These are phyloP conservation scores for Blepharisma japonicum DNA, from an alignment of 73 alveolate species.

Conservation along the genomic window DNA sequence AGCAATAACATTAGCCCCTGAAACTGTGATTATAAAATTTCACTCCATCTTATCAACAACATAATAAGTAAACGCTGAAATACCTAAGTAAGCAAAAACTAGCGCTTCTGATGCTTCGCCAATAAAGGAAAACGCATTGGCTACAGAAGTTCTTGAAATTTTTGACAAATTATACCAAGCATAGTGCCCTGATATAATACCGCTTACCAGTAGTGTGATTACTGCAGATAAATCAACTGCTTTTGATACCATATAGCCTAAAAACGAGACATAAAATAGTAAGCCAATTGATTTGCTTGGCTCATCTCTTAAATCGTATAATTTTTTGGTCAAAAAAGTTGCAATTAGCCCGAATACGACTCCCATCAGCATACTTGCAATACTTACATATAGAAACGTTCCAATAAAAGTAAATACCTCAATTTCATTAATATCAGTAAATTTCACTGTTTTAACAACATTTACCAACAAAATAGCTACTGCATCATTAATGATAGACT, in stretches of 20 bases:
- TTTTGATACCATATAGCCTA: slow-evolving; percentile 87
- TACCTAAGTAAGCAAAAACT: slow-evolving; percentile 93
- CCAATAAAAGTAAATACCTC: slow-evolving; percentile 17
- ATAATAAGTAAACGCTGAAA: slow-evolving; percentile 57
- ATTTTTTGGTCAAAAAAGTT: slow-evolving; percentile 51
- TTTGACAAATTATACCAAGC: slow-evolving; percentile 84
- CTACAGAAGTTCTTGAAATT: slow-evolving; percentile 80
- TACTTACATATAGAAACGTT: background rate
- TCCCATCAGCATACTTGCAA: slow-evolving; percentile 53
- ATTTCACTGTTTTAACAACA: slow-evolving; percentile 49
- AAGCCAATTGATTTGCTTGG: slow-evolving; percentile 85
- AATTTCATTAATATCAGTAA: slow-evolving; percentile 38
- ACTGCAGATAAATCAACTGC: slow-evolving; percentile 85
- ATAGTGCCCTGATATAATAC: slow-evolving; percentile 88
- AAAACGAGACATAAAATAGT: slow-evolving; percentile 77
- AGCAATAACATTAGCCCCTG: slow-evolving; percentile 70
- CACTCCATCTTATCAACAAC: slow-evolving; percentile 36
- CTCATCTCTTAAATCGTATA: slow-evolving; percentile 49
- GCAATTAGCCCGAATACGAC: slow-evolving; percentile 58
- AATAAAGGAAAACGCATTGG: slow-evolving; percentile 80
- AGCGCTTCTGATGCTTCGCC: slow-evolving; percentile 97
- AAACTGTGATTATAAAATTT: slow-evolving; percentile 66
- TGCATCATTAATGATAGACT: slow-evolving; percentile 96
- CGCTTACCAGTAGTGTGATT: slow-evolving; percentile 88
- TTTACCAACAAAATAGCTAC: slow-evolving; percentile 84